Conservation (phyloP, 192 early-diverging fungal genomes). For the Podila minutissima region DNA sequence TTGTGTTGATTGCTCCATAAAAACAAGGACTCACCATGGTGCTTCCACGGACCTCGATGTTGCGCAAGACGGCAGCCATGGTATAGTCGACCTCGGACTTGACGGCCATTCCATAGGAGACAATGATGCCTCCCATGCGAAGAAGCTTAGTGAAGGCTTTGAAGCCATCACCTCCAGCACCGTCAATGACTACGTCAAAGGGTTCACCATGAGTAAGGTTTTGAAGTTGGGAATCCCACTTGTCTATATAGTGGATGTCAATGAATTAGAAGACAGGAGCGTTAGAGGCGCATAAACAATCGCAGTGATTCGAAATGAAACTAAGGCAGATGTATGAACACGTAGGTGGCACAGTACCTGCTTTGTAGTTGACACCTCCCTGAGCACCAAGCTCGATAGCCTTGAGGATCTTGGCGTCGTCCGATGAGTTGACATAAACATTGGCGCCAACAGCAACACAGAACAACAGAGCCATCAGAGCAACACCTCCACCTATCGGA, state of each 20-base stretch:
- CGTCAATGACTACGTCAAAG: conserved; percentile 71
- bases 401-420: conserved; percentile 66
- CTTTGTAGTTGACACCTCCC: conserved; percentile 77
- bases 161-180: conserved; percentile 66
- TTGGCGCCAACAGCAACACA: conserved; percentile 71
- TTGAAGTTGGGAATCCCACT: conserved; percentile 58
- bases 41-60: conserved; percentile 68
- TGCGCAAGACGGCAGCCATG: conserved; percentile 65
- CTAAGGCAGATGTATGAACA: conserved; percentile 1
- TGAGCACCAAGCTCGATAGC: conserved; percentile 72
- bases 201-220: conserved; percentile 30
- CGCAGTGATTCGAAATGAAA: conserved; percentile 8
- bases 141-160: conserved; percentile 54
- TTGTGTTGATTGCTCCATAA: conserved; percentile 6
- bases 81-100: conserved; percentile 51
- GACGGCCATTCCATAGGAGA: conserved; percentile 69
- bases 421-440: conserved; percentile 76
- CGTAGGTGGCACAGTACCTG: conserved; percentile 51
- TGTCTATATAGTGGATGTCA: conserved; percentile 43
- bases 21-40: conserved; percentile 66
- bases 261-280: conserved; percentile 4
- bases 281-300: conserved; percentile 2
- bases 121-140: conserved; percentile 63
- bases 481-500: conserved; percentile 69
- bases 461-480: conserved; percentile 72